Conservation (phyloP, 176 grass and related monocot genomes). For the Cenchrus purpureus region DNA sequence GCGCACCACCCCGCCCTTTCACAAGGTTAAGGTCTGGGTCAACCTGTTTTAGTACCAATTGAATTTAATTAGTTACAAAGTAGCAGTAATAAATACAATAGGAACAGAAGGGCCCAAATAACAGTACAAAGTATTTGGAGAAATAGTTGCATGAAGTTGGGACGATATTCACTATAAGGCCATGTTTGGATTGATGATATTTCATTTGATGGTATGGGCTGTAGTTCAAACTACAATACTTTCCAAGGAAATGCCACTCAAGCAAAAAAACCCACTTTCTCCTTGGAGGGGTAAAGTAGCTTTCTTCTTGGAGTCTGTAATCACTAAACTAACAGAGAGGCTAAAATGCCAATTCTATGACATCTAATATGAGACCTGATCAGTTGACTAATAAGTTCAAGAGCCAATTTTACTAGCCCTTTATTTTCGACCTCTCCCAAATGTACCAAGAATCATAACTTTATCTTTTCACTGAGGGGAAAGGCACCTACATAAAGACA, state of each 20-base stretch:
- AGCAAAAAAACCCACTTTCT: background rate
- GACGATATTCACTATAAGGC: background rate
- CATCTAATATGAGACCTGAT: background rate
- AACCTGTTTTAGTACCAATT: constrained; percentile 53
- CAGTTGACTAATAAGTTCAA: background rate
- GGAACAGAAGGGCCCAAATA: background rate
- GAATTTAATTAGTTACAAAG: background rate
- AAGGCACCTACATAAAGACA: background rate
- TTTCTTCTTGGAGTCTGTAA: background rate
- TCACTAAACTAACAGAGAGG: background rate
- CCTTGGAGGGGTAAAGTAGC: no score
- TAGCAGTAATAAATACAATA: background rate
- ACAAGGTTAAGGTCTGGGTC: constrained; percentile 98
- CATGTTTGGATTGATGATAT: background rate
- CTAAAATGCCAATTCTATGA: background rate
- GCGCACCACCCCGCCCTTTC: constrained; percentile 92
- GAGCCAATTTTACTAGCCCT: background rate
- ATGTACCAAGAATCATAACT: background rate
- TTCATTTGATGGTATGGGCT: background rate
- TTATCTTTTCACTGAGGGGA: background rate
- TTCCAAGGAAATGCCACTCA: background rate
- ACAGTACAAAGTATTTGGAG: background rate
- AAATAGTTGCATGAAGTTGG: background rate
- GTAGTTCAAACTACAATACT: background rate
- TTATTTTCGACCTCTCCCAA: constrained; percentile 1